phyloP scores from a whole-genome alignment of 192 early-diverging fungal species.

The Spinellus fusiger region DNA sequence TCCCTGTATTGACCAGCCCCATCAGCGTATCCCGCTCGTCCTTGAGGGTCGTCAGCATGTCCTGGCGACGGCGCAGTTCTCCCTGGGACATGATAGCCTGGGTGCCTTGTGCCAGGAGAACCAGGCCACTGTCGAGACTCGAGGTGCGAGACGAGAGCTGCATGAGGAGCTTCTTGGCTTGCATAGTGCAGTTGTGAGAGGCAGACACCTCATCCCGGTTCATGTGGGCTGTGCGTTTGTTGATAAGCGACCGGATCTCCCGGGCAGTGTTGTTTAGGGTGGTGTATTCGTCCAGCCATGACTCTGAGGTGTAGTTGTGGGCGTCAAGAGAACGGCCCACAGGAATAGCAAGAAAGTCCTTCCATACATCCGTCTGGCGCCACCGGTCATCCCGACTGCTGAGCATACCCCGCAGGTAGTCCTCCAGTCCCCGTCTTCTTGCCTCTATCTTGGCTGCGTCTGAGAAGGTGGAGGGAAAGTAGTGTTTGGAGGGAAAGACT shows the following conservation, averaged over 20 bases:
- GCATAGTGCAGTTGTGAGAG: slow-evolving; percentile 72
- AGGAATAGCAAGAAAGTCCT: slow-evolving; percentile 69
- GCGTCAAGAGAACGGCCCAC: slow-evolving; percentile 42
- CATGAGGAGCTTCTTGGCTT: slow-evolving; percentile 65
- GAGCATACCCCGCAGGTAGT: slow-evolving; percentile 71
- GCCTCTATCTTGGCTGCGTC: slow-evolving; percentile 65
- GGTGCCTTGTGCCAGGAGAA: slow-evolving; percentile 39
- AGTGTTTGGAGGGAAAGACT: slow-evolving; percentile 68
- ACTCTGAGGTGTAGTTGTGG: slow-evolving; percentile 56
- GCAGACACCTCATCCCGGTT: slow-evolving; percentile 68
- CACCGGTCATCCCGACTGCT: slow-evolving; percentile 68
- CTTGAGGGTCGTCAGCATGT: slow-evolving; percentile 66
- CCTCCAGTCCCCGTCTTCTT: slow-evolving; percentile 69
- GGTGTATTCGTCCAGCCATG: slow-evolving; percentile 76
- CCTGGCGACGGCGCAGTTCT: slow-evolving; percentile 71
- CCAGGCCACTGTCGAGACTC: slow-evolving; percentile 49
- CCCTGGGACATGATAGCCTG: slow-evolving; percentile 56
- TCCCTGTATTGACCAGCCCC: slow-evolving; percentile 47
- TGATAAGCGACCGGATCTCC: slow-evolving; percentile 68
- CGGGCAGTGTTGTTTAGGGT: slow-evolving; percentile 54
- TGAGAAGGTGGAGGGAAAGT: slow-evolving; percentile 52
- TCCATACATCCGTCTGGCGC: slow-evolving; percentile 65
- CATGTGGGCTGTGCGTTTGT: slow-evolving; percentile 67
- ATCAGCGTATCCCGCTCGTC: slow-evolving; percentile 64
- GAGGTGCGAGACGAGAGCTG: slow-evolving; percentile 40